These are phyloP conservation scores for Aquilaria sinensis DNA, from an alignment of 345 rosid genomes.

Conservation along the genomic window DNA sequence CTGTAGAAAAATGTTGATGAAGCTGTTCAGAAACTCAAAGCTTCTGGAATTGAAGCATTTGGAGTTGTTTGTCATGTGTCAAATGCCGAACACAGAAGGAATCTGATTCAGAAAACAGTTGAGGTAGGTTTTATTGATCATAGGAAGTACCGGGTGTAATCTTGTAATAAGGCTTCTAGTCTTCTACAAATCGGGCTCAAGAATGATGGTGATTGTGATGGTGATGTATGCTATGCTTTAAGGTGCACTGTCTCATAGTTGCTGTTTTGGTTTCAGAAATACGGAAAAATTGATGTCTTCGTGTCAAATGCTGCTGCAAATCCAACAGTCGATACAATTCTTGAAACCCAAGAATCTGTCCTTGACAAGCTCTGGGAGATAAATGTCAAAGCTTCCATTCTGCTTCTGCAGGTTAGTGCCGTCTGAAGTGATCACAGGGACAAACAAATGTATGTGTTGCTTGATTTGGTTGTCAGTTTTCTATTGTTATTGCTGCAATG, in stretches of 20 bases:
- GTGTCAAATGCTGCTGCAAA: conserved; percentile 86
- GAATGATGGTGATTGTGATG: background rate
- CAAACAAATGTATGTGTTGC: background rate
- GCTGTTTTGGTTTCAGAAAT: conserved; percentile 44
- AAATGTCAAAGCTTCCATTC: conserved; percentile 72
- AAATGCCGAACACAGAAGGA: conserved; percentile 56
- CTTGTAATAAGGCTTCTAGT: no score
- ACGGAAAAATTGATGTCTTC: conserved; percentile 67
- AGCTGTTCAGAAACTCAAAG: conserved; percentile 59
- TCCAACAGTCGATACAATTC: conserved; percentile 54
- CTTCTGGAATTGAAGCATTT: conserved; percentile 51
- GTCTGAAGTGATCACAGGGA: background rate
- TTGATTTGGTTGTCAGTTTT: background rate
- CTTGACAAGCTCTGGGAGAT: conserved; percentile 92
- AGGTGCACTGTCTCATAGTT: no score
- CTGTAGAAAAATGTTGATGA: conserved; percentile 68
- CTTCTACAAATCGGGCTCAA: background rate
- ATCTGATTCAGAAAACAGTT: conserved; percentile 50
- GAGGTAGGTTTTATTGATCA: conserved; percentile 28
- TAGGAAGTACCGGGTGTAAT: no score
- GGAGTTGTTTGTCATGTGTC: conserved; percentile 88
- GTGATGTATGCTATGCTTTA: background rate
- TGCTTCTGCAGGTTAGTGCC: conserved; percentile 49
- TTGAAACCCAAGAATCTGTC: conserved; percentile 53
- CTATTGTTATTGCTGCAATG: background rate